These are phyloP conservation scores for Phtheirospermum japonicum DNA, from an alignment of 257 asterid species.

Conservation along the genomic window DNA sequence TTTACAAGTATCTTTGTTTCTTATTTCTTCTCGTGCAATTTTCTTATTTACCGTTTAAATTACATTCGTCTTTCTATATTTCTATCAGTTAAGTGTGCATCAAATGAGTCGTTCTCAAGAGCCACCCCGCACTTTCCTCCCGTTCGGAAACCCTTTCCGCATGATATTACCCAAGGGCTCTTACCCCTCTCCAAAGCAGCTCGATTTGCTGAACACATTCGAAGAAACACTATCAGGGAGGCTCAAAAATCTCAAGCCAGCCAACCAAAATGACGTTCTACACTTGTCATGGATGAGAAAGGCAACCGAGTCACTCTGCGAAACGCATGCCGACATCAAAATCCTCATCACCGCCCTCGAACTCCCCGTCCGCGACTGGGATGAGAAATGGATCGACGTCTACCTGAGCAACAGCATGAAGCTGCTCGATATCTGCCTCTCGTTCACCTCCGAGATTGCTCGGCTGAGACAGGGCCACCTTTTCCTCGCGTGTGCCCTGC, in stretches of 20 bases:
- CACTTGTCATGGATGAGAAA: not conserved
- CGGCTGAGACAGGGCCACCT: constrained; percentile 76
- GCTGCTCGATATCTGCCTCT: constrained; percentile 69
- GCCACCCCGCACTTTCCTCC: not conserved
- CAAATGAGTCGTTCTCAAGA: not conserved
- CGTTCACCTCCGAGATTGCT: constrained; percentile 78
- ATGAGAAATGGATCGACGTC: constrained; percentile 86
- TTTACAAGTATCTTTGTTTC: too few species aligned
- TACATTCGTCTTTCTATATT: not conserved
- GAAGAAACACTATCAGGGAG: not conserved
- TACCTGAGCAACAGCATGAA: constrained; percentile 71
- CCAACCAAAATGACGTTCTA: not conserved
- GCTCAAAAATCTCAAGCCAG: not conserved
- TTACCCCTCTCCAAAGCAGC: not conserved
- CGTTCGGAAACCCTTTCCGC: not conserved
- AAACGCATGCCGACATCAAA: constrained; percentile 53
- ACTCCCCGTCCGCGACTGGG: constrained; percentile 81
- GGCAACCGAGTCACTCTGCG: not conserved
- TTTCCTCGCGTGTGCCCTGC: constrained; percentile 57
- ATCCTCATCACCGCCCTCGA: constrained; percentile 69
- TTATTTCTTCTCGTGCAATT: not conserved
- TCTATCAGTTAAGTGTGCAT: not conserved
- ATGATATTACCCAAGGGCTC: not conserved
- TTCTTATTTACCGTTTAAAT: not conserved
- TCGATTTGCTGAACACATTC: constrained; percentile 1